These are phyloP conservation scores for Boletus patriciae DNA, from an alignment of 768 basidiomycete species.

Conservation along the genomic window DNA sequence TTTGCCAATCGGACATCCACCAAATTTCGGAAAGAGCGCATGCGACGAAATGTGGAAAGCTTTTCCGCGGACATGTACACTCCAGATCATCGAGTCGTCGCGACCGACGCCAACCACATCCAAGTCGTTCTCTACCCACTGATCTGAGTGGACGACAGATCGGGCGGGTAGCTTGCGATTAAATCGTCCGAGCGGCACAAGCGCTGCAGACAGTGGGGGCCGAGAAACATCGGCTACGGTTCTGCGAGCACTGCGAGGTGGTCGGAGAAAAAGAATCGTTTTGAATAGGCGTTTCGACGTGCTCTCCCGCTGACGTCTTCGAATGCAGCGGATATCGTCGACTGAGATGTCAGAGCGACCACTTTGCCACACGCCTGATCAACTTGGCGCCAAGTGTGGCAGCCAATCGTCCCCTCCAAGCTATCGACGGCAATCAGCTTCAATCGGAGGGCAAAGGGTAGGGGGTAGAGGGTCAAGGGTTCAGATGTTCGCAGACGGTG, in stretches of 20 bases:
- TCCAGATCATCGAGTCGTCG: neutral
- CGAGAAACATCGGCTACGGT: neutral
- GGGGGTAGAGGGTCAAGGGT: slow-evolving; percentile 22
- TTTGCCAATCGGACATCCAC: neutral
- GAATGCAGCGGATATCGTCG: slow-evolving; percentile 11
- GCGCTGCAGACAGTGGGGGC: neutral
- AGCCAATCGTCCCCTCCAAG: slow-evolving; percentile 16
- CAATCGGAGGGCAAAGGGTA: slow-evolving; percentile 1
- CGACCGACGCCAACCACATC: neutral
- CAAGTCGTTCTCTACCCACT: neutral
- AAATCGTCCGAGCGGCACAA: neutral
- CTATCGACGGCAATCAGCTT: slow-evolving; percentile 3
- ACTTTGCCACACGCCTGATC: neutral
- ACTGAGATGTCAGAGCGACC: slow-evolving; percentile 3
- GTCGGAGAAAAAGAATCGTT: slow-evolving; percentile 4
- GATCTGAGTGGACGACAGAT: neutral
- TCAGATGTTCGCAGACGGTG: neutral
- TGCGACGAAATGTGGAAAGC: neutral
- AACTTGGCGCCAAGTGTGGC: slow-evolving; percentile 13
- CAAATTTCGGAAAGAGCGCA: neutral
- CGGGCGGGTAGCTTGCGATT: neutral
- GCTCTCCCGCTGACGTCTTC: neutral
- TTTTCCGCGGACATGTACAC: neutral
- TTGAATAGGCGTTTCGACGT: slow-evolving; percentile 1
- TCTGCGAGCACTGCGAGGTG: neutral